Base-by-base conservation (phyloP, 164 flowering plant species). In the Vitis amurensis region DNA sequence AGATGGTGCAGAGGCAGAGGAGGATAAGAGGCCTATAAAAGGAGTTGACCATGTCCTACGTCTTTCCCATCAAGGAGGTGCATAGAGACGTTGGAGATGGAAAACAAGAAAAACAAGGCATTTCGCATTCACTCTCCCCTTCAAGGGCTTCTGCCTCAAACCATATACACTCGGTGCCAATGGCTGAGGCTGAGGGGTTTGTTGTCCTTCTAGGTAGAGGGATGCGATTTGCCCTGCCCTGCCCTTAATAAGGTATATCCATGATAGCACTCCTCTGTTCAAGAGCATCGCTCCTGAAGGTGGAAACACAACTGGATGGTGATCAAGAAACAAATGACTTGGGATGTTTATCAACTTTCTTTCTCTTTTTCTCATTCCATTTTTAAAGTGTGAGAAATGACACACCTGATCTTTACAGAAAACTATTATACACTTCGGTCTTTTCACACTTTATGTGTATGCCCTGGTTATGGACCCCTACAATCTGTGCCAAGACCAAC, bases 371-470 rank as follows among this genome's bases (percentile, higher is more conserved):
- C 68, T 70, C 67, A 63, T 63, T 55, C 47, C 55, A 55, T 63
- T 63, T 44, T 13, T 52, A 52, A 16, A 11, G 31, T 13, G 50
- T 27, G 8, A 53, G 27, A 59, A 68, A 68, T 1, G 49, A 11
- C 67, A 70, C 52, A 64, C 68, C 68, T 50, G 29, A 64, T 29
- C 58, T 64, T 64, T 64, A 58, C 69, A 64, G 11, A 64, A 50
- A 48, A 55, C 56, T 56, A 29, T 59, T 58, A 58, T 50, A 64
- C 51, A 63, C 60, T n/a, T 63, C 3, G 3, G 17, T 19, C 8
- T 53, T 61, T 53, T 31, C 17, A 6, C 1, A 29, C 12, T 69
- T 10, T 44, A 12, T 47, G 19, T 53, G n/a, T 8, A 17, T 0
- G 52, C 70, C 15, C 29, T 15, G 31, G 12, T n/a, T 63, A 10